Evolutionary conservation across 2,329 filamentous ascomycete species (phyloP).

Genomic region (Xylariaceae sp.): DNA sequence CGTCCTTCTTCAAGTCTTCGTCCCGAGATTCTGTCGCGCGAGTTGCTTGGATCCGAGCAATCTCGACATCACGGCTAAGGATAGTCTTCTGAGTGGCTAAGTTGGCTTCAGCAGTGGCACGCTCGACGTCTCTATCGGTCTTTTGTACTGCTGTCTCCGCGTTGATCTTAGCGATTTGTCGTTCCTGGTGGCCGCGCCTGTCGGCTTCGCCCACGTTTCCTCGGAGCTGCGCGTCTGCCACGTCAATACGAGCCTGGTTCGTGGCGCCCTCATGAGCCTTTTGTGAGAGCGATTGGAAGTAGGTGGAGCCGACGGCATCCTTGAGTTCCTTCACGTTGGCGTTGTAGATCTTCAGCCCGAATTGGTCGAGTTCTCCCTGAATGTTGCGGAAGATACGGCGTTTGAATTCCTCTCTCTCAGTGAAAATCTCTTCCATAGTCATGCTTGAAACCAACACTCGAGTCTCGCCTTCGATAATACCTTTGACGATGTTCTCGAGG

Average conservation of each 20-base stretch:
- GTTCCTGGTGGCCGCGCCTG: slow-evolving; percentile 80
- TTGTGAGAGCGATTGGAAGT: slow-evolving; percentile 80
- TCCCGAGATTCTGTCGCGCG: slow-evolving; percentile 78
- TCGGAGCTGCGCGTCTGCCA: slow-evolving; percentile 67
- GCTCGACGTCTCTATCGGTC: slow-evolving; percentile 83
- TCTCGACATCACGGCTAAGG: slow-evolving; percentile 75
- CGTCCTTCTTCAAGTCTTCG: slow-evolving; percentile 79
- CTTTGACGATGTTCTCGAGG: slow-evolving; percentile 85
- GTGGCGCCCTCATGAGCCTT: slow-evolving; percentile 87
- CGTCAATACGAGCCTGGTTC: slow-evolving; percentile 76
- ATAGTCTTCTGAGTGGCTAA: slow-evolving; percentile 75
- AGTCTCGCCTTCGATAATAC: slow-evolving; percentile 89
- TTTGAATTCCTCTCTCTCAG: slow-evolving; percentile 78
- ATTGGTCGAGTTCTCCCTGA: slow-evolving; percentile 79
- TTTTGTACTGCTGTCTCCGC: slow-evolving; percentile 82
- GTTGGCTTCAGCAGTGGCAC: slow-evolving; percentile 77
- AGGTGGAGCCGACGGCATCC: slow-evolving; percentile 80
- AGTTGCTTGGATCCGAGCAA: slow-evolving; percentile 75
- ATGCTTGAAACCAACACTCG: slow-evolving; percentile 83
- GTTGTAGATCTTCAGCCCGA: slow-evolving; percentile 78
- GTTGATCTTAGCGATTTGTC: slow-evolving; percentile 82
- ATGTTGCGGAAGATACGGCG: slow-evolving; percentile 77
- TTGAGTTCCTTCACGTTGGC: slow-evolving; percentile 85
- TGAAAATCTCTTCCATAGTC: slow-evolving; percentile 94
- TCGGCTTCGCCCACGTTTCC: slow-evolving; percentile 80